phyloP scores from a whole-genome alignment of 2,329 filamentous ascomycete genomes.

The Rutstroemia sp. region DNA sequence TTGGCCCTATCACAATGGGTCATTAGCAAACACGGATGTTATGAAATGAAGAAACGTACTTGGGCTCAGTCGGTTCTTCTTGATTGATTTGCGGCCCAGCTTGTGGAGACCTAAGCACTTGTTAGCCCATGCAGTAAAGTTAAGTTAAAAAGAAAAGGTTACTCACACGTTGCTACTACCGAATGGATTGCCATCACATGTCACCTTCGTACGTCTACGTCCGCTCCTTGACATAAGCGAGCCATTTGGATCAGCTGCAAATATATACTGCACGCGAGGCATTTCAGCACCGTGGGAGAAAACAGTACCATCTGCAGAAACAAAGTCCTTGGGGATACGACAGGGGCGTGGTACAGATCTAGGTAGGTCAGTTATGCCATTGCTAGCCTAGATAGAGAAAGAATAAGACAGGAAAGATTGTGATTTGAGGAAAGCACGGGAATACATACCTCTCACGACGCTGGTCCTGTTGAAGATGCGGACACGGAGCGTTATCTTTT shows the following conservation, averaged over 20 bases:
- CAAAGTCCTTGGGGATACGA: background rate
- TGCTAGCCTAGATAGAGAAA: background rate
- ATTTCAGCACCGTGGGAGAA: background rate
- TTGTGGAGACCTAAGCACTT: background rate
- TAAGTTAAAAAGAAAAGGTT: no score
- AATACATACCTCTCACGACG: background rate
- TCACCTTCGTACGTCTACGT: no score
- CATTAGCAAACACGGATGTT: background rate
- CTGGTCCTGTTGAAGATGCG: background rate
- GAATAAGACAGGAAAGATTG: background rate
- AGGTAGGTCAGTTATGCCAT: background rate
- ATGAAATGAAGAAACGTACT: background rate
- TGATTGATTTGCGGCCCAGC: background rate
- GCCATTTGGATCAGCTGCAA: background rate
- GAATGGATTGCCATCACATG: no score
- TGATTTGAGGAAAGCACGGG: background rate
- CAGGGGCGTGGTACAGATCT: background rate
- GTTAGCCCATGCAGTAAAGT: no score
- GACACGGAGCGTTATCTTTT: background rate
- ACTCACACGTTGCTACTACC: no score
- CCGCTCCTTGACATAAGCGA: no score
- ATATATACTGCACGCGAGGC: background rate
- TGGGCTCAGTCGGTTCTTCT: background rate
- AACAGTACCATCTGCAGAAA: background rate
- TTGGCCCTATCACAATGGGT: background rate